phyloP scores from a whole-genome alignment of 441 rosid species.

The Populus hybrid region DNA sequence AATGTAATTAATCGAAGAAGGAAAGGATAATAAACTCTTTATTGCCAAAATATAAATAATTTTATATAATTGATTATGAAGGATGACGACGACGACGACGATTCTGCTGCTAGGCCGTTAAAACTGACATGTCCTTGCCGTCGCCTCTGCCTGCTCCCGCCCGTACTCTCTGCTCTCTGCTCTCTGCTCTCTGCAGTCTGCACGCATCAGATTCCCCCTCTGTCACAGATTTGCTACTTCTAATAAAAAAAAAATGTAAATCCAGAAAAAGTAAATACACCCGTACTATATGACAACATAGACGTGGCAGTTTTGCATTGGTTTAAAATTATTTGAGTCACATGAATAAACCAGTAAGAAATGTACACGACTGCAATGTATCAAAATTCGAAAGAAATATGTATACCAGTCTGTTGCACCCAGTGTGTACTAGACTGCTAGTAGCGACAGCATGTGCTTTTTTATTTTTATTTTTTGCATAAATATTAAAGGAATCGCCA shows the following conservation, averaged over 20 bases:
- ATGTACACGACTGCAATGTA: neutral
- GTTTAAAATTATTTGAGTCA: too few species aligned
- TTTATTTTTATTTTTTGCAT: neutral
- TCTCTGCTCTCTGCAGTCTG: too few species aligned
- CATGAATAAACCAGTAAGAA: neutral
- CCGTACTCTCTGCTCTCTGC: constrained; percentile 11
- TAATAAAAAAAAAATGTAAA: constrained; percentile 12
- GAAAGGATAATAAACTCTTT: too few species aligned
- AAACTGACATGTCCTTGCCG: neutral
- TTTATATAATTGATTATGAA: neutral
- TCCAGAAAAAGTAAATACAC: neutral
- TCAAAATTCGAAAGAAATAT: too few species aligned
- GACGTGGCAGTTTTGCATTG: neutral
- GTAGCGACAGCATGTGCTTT: neutral
- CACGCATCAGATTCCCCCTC: constrained; percentile 41
- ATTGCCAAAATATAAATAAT: too few species aligned
- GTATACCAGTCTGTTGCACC: neutral
- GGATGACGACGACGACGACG: neutral
- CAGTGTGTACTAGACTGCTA: neutral
- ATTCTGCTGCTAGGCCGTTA: neutral
- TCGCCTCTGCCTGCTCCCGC: neutral
- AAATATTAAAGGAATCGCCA: neutral
- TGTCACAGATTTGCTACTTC: constrained; percentile 47
- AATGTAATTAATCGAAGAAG: too few species aligned
- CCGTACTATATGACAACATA: neutral